phyloP scores from a whole-genome alignment of 768 basidiomycete genomes.

The Pisolithus tinctorius region DNA sequence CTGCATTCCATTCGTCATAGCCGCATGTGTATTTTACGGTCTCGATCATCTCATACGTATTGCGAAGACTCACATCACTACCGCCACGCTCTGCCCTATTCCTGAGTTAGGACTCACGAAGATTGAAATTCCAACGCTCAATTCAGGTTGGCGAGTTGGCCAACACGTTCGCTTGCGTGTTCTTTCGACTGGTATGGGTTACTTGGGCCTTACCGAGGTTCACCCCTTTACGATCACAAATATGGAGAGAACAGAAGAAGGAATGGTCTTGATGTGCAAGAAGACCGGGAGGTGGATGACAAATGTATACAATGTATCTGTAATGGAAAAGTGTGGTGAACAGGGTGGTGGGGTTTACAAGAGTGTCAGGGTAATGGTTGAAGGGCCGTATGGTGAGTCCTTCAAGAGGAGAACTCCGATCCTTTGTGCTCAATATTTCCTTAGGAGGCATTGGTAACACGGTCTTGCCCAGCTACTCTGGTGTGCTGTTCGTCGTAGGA shows the following conservation, averaged over 20 bases:
- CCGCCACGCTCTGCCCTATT: constrained; percentile 52
- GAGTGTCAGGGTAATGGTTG: constrained; percentile 36
- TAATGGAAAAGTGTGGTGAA: constrained; percentile 28
- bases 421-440: background rate
- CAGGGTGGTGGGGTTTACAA: constrained; percentile 17
- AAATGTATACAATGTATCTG: constrained; percentile 45
- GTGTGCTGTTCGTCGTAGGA: constrained; percentile 61
- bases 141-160: constrained; percentile 73
- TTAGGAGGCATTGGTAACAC: constrained; percentile 29
- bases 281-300: constrained; percentile 59
- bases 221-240: constrained; percentile 84
- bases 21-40: constrained; percentile 42
- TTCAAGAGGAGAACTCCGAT: no score
- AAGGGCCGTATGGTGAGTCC: constrained; percentile 46
- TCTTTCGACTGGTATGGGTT: constrained; percentile 48
- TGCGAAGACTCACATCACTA: constrained; percentile 54
- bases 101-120: constrained; percentile 57
- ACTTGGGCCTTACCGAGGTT: constrained; percentile 48
- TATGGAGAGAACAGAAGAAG: constrained; percentile 45
- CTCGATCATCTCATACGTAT: constrained; percentile 55
- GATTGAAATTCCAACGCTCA: constrained; percentile 53
- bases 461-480: constrained; percentile 57
- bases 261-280: constrained; percentile 63
- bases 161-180: constrained; percentile 77
- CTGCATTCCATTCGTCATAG: constrained; percentile 42